phyloP scores from a whole-genome alignment of 2,329 filamentous ascomycete species.

The Aspergillus pseudoterreus region DNA sequence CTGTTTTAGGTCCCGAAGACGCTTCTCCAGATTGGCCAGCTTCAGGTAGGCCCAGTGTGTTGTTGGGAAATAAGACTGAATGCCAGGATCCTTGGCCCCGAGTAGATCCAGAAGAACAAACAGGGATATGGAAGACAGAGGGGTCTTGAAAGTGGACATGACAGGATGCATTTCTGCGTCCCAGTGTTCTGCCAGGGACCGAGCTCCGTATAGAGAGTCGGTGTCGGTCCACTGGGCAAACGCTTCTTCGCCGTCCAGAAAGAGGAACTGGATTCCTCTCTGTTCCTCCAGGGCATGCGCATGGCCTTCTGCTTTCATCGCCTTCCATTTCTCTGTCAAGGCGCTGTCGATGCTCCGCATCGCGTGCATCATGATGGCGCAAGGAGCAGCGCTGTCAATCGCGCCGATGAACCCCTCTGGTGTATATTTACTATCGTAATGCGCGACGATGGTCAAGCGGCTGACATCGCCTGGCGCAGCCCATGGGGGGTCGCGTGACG shows the following conservation, averaged over 20 bases:
- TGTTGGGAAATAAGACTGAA: constrained; percentile 83
- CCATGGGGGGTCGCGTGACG: constrained; percentile 85
- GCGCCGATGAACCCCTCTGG: constrained; percentile 89
- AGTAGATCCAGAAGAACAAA: constrained; percentile 92
- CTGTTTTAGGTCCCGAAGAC: constrained; percentile 64
- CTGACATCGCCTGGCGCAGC: constrained; percentile 68
- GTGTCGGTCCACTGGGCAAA: constrained; percentile 74
- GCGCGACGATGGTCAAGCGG: constrained; percentile 80
- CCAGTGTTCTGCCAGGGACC: constrained; percentile 79
- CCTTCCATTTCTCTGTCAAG: constrained; percentile 76
- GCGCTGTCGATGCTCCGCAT: constrained; percentile 76
- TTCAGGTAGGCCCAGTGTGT: constrained; percentile 91
- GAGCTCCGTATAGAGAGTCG: constrained; percentile 85
- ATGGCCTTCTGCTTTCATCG: constrained; percentile 60
- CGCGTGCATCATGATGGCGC: constrained; percentile 86
- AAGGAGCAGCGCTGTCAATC: constrained; percentile 89
- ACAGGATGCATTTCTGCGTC: constrained; percentile 65
- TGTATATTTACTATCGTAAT: constrained; percentile 82
- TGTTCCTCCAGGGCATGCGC: constrained; percentile 62
- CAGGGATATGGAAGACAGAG: constrained; percentile 74
- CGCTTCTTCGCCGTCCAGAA: constrained; percentile 93
- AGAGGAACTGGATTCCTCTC: constrained; percentile 80
- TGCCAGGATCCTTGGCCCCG: constrained; percentile 61
- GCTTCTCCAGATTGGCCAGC: constrained; percentile 69
- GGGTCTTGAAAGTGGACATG: constrained; percentile 69